phyloP scores from a whole-genome alignment of 495 filamentous ascomycete genomes.

The Lepraria neglecta region DNA sequence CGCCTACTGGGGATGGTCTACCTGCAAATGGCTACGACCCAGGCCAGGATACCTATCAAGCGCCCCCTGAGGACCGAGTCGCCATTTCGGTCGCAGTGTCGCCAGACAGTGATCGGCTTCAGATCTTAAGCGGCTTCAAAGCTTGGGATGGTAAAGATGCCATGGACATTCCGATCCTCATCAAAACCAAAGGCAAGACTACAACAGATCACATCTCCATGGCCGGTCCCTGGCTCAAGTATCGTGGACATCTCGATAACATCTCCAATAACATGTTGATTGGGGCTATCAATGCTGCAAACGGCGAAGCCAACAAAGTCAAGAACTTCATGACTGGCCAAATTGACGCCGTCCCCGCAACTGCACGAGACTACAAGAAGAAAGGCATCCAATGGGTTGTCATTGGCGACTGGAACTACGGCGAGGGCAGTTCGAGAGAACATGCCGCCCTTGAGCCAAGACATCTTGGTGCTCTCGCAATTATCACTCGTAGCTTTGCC shows the following conservation, averaged over 20 bases:
- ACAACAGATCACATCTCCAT: conserved; percentile 99
- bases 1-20: conserved; percentile 76
- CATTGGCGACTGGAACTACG: conserved; percentile 99
- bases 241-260: conserved; percentile 99
- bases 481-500: conserved; percentile 93
- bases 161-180: conserved; percentile 80
- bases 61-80: conserved; percentile 74
- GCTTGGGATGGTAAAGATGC: conserved; percentile 95
- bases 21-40: conserved; percentile 83
- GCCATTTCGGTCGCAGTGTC: conserved; percentile 75
- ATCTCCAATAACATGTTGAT: conserved; percentile 99
- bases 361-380: conserved; percentile 97
- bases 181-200: conserved; percentile 97
- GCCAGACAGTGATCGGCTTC: conserved; percentile 86
- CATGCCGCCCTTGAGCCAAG: conserved; percentile 96
- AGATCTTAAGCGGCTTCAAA: conserved; percentile 79
- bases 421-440: conserved; percentile 94
- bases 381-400: conserved; percentile 96
- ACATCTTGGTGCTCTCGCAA: conserved; percentile 93
- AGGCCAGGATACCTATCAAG: conserved; percentile 93
- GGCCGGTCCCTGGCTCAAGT: conserved; percentile 99
- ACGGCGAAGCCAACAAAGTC: conserved; percentile 97
- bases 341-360: conserved; percentile 82
- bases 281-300: conserved; percentile 90
- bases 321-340: conserved; percentile 82